Conservation (phyloP, 1,284 basidiomycete species). For the Agroathelia rolfsii region DNA sequence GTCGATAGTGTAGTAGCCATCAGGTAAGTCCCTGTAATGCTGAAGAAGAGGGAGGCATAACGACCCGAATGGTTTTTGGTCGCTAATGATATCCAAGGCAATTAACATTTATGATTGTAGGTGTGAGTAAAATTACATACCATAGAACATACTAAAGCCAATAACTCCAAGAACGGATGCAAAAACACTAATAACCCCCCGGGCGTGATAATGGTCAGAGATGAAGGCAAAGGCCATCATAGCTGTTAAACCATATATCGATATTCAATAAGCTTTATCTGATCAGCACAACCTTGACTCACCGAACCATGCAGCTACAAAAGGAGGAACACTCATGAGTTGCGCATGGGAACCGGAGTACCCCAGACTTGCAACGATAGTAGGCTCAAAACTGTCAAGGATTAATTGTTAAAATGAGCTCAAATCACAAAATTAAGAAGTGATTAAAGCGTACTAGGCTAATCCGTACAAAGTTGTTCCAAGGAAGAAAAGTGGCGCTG, state of each 20-base stretch:
- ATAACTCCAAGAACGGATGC: conserved; percentile 26
- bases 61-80: conserved; percentile 26
- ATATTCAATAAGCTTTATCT: too few species aligned
- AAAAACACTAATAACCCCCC: conserved; percentile 28
- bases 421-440: too few species aligned
- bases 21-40: conserved; percentile 35
- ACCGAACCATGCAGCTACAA: conserved; percentile 32
- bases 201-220: conserved; percentile 33
- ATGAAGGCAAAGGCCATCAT: conserved; percentile 30
- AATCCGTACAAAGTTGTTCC: too few species aligned
- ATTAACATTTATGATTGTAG: too few species aligned
- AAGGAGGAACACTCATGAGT: conserved; percentile 40
- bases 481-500: too few species aligned
- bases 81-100: too few species aligned
- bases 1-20: conserved; percentile 33
- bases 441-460: too few species aligned
- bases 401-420: too few species aligned
- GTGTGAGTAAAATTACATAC: too few species aligned
- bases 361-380: conserved; percentile 37
- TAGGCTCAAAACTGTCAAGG: conserved; percentile 41
- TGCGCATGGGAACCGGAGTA: conserved; percentile 33
- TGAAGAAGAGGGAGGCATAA: conserved; percentile 43
- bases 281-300: too few species aligned
- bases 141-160: conserved; percentile 41
- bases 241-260: too few species aligned